phyloP scores from a whole-genome alignment of 331 rosid species.

The Acacia concinna region DNA sequence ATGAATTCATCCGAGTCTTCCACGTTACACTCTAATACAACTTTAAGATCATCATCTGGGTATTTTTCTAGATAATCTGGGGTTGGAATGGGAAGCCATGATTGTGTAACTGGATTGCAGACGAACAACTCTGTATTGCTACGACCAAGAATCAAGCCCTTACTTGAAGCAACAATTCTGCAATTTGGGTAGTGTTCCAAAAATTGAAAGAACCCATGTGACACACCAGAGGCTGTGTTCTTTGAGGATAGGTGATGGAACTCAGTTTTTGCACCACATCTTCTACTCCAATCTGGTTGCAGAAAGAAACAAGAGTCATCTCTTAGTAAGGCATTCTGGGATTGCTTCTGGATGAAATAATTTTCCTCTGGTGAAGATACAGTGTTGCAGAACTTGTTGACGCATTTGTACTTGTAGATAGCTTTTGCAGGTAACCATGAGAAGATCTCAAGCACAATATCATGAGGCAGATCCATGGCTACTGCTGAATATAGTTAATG shows the following conservation, averaged over 20 bases:
- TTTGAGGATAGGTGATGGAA: not conserved
- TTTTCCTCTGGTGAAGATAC: not conserved
- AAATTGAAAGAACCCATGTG: not conserved
- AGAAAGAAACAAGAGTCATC: not conserved
- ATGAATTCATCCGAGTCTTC: not conserved
- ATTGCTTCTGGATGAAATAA: not conserved
- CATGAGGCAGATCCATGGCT: not conserved
- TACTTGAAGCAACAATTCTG: not conserved
- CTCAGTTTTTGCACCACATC: not conserved
- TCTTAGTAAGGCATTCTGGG: not conserved
- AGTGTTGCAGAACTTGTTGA: not conserved
- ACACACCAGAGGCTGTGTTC: not conserved
- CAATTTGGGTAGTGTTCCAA: not conserved
- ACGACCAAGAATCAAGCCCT: constrained; percentile 17
- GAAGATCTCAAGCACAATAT: not conserved
- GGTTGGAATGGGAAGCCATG: not conserved
- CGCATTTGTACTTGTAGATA: not conserved
- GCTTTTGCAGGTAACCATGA: constrained; percentile 1
- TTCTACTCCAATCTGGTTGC: not conserved
- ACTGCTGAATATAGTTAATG: not conserved
- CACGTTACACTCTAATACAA: not conserved
- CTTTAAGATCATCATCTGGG: not conserved
- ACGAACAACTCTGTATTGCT: not conserved
- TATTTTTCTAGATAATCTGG: not conserved
- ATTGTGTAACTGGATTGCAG: not conserved